phyloP scores from a whole-genome alignment of 108 stramenopile species.

The Cyclotella choctawhatcheeana region DNA sequence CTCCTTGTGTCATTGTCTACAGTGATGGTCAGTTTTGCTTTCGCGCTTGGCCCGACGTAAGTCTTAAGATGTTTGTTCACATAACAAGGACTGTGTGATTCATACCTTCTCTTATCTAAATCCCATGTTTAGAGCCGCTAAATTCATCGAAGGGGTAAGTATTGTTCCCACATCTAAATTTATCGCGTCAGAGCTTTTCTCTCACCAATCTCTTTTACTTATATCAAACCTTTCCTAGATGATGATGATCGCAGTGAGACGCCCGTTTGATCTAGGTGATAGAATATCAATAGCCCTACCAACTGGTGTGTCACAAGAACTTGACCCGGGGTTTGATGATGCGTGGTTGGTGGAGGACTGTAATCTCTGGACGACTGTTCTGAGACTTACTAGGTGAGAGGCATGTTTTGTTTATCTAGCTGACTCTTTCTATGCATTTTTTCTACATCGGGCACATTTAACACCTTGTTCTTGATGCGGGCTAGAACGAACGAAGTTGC shows the following conservation, averaged over 20 bases:
- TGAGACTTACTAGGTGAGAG: constrained; percentile 63
- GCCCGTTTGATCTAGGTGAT: constrained; percentile 86
- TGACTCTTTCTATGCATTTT: no score
- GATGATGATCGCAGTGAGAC: constrained; percentile 15
- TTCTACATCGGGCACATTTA: no score
- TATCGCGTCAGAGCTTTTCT: no score
- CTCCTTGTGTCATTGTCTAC: constrained; percentile 74
- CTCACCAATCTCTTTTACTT: no score
- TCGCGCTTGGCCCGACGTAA: constrained; percentile 68
- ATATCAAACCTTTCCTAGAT: no score
- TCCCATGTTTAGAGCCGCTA: constrained; percentile 65
- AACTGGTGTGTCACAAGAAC: constrained; percentile 23
- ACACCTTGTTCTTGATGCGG: no score
- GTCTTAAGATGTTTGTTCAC: neutral
- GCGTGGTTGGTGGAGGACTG: constrained; percentile 87
- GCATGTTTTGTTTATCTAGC: no score
- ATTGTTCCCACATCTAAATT: no score
- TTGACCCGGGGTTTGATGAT: constrained; percentile 39
- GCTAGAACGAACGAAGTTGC: constrained; percentile 80
- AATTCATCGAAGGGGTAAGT: constrained; percentile 77
- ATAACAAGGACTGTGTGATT: neutral
- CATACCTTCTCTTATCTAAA: neutral
- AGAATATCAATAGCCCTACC: constrained; percentile 69
- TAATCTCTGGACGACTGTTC: constrained; percentile 71
- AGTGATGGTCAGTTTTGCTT: constrained; percentile 71